A percentile compares a stretch with the other conserved stretches of the same genome.
phyloP scores from a whole-genome alignment of 2,329 filamentous ascomycete species.

The Aureobasidium uvarum region DNA sequence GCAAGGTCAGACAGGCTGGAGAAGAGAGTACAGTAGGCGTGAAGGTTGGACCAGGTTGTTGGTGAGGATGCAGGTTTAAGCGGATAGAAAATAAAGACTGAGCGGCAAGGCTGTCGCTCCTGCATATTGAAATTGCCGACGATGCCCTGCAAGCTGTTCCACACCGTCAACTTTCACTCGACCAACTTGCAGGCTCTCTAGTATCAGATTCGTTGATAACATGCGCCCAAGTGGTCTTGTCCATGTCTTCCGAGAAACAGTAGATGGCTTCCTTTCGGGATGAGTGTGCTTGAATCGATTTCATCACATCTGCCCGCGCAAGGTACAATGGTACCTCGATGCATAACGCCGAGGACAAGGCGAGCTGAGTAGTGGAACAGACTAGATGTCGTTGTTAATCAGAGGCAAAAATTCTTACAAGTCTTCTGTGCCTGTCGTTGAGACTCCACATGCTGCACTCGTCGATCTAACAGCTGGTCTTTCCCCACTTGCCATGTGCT shows the following conservation, averaged over 20 bases:
- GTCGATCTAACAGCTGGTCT: background rate
- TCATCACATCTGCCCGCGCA: background rate
- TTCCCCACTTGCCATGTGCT: slow-evolving; percentile 9
- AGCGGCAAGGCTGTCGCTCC: slow-evolving; percentile 6
- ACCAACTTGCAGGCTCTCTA: too few species aligned
- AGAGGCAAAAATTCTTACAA: slow-evolving; percentile 14
- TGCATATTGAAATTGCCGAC: background rate
- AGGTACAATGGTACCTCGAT: slow-evolving; percentile 15
- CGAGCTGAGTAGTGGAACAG: slow-evolving; percentile 9
- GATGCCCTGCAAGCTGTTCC: background rate
- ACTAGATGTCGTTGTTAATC: slow-evolving; percentile 17
- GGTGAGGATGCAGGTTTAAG: background rate
- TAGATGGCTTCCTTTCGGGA: background rate
- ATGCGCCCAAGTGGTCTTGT: background rate
- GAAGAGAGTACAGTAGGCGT: background rate
- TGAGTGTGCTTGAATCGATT: background rate
- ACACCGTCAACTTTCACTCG: background rate
- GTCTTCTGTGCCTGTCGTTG: slow-evolving; percentile 19
- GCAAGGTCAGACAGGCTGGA: background rate
- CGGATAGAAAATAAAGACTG: slow-evolving; percentile 4
- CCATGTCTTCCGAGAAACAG: background rate
- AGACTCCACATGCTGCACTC: background rate
- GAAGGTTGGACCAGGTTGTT: background rate
- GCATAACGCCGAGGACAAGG: slow-evolving; percentile 11
- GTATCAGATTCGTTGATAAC: too few species aligned